These are phyloP conservation scores for Nicotiana tomentosiformis DNA, from an alignment of 257 asterid genomes.

Conservation along the genomic window DNA sequence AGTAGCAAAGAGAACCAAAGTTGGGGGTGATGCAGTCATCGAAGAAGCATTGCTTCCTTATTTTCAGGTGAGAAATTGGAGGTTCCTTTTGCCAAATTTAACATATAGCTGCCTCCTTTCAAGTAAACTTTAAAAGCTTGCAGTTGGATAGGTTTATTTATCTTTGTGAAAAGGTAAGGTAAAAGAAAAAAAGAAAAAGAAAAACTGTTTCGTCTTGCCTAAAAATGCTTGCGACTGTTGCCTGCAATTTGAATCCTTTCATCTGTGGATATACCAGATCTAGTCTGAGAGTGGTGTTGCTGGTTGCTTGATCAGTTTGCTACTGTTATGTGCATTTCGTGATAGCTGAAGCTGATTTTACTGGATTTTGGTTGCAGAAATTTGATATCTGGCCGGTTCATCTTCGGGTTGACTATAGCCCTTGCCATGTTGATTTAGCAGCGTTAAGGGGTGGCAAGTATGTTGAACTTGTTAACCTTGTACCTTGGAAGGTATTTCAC, in stretches of 20 bases:
- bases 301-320: conserved; percentile 1
- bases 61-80: conserved; percentile 64
- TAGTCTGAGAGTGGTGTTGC: background rate
- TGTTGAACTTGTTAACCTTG: conserved; percentile 91
- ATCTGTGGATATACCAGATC: background rate
- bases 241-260: background rate
- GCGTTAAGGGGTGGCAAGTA: conserved; percentile 94
- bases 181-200: conserved; percentile 5
- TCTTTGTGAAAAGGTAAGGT: background rate
- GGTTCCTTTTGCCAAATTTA: conserved; percentile 6
- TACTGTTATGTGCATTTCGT: conserved; percentile 5
- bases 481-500: conserved; percentile 91
- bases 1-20: conserved; percentile 32
- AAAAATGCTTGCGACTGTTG: background rate
- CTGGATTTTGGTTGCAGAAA: conserved; percentile 56
- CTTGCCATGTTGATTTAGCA: conserved; percentile 82
- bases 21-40: conserved; percentile 34
- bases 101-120: background rate
- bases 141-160: background rate
- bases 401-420: conserved; percentile 88
- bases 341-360: conserved; percentile 13
- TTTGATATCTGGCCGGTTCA: conserved; percentile 79
- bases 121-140: background rate
- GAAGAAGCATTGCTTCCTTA: conserved; percentile 90
- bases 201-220: background rate